Evolutionary conservation across 768 basidiomycete genomes (phyloP).

Genomic region (Boletellus ananiceps): DNA sequence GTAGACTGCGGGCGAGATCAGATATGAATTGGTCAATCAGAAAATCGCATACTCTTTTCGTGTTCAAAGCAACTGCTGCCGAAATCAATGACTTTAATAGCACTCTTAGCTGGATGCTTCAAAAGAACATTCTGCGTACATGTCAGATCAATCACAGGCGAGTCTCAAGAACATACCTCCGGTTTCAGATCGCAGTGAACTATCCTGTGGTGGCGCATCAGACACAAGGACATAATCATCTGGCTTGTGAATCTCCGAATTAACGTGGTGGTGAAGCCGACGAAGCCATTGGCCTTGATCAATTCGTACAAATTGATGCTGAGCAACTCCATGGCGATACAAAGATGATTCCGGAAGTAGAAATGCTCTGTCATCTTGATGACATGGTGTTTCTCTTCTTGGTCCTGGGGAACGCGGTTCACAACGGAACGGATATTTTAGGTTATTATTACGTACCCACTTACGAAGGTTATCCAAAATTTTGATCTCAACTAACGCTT

Average conservation of each 20-base stretch:
- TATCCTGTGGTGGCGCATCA: slow-evolving; percentile 96
- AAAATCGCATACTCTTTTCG: slow-evolving; percentile 79
- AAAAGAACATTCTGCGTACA: slow-evolving; percentile 79
- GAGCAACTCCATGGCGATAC: slow-evolving; percentile 96
- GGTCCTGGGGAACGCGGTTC: slow-evolving; percentile 58
- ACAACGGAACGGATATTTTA: not conserved
- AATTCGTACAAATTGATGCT: slow-evolving; percentile 99
- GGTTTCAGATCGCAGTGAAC: slow-evolving; percentile 99
- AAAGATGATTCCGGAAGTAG: slow-evolving; percentile 95
- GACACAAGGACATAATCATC: slow-evolving; percentile 84
- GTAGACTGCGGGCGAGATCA: slow-evolving; percentile 60
- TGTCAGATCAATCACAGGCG: not conserved
- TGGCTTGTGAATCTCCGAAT: slow-evolving; percentile 96
- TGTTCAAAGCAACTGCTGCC: slow-evolving; percentile 98
- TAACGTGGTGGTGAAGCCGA: slow-evolving; percentile 92
- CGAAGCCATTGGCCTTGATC: slow-evolving; percentile 98
- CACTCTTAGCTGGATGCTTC: slow-evolving; percentile 92
- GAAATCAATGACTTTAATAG: slow-evolving; percentile 98
- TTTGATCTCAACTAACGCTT: slow-evolving; percentile 98
- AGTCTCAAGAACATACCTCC: slow-evolving; percentile 55
- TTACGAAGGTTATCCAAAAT: slow-evolving; percentile 93
- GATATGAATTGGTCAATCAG: not conserved
- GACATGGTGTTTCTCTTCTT: slow-evolving; percentile 94
- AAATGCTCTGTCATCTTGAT: slow-evolving; percentile 99
- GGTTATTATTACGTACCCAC: slow-evolving; percentile 67